Conservation (phyloP, 169 alveolate genomes). For the Cyclospora cayetanensis region DNA sequence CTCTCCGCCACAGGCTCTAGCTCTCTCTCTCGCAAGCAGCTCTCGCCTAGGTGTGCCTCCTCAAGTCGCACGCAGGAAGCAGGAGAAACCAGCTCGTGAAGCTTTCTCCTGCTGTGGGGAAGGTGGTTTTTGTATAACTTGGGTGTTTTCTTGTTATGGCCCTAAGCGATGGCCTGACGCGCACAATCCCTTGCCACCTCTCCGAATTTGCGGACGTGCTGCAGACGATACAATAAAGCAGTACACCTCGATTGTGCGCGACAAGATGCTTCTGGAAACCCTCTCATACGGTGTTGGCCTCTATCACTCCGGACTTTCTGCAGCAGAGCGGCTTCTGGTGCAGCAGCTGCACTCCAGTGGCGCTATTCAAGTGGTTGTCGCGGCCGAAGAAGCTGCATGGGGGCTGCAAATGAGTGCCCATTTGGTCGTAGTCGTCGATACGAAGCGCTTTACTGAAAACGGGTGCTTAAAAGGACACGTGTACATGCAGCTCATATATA, state of each 20-base stretch:
- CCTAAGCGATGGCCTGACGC: too few species aligned
- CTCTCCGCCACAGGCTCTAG: too few species aligned
- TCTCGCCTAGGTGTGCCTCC: too few species aligned
- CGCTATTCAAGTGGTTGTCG: slow-evolving; percentile 89
- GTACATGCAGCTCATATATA: not conserved
- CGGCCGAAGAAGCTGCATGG: slow-evolving; percentile 93
- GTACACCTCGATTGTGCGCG: slow-evolving; percentile 76
- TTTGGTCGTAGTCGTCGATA: slow-evolving; percentile 85
- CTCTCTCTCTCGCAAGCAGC: too few species aligned
- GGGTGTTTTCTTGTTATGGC: too few species aligned
- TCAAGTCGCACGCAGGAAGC: too few species aligned
- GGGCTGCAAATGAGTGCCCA: slow-evolving; percentile 86
- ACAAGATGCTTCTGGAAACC: slow-evolving; percentile 78
- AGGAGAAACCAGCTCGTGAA: too few species aligned
- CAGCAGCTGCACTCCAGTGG: slow-evolving; percentile 84
- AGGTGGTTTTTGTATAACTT: too few species aligned
- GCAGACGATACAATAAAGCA: slow-evolving; percentile 72
- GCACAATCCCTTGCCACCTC: too few species aligned
- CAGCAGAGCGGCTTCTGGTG: slow-evolving; percentile 85
- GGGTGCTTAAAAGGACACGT: slow-evolving; percentile 58
- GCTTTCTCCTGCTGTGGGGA: too few species aligned
- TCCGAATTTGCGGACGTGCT: too few species aligned
- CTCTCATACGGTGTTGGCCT: slow-evolving; percentile 88
- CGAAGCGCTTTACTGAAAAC: slow-evolving; percentile 79
- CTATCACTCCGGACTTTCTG: slow-evolving; percentile 87